phyloP scores from a whole-genome alignment of 2,329 filamentous ascomycete genomes.

The Diaporthe amygdali region DNA sequence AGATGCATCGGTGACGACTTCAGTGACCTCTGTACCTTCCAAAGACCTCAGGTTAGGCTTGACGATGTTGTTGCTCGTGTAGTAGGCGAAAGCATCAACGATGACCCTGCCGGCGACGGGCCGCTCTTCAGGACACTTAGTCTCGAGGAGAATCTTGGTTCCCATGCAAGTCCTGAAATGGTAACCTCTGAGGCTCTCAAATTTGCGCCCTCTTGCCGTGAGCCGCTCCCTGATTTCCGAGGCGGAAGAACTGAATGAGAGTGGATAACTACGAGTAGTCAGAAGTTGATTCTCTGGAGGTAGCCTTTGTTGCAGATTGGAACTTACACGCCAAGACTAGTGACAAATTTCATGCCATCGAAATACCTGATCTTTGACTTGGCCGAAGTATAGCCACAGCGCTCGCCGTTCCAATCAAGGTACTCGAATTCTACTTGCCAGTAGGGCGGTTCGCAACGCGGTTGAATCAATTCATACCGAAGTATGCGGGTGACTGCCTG shows the following conservation, averaged over 20 bases:
- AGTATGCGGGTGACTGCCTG: constrained; percentile 42
- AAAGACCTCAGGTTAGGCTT: constrained; percentile 35
- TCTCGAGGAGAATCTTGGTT: constrained; percentile 36
- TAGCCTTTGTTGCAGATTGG: neutral
- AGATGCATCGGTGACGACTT: neutral
- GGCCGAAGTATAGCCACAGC: constrained; percentile 34
- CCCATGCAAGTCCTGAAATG: constrained; percentile 37
- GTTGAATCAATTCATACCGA: constrained; percentile 31
- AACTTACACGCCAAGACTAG: constrained; percentile 30
- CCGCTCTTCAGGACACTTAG: constrained; percentile 30
- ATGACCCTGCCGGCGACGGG: constrained; percentile 38
- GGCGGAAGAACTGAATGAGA: constrained; percentile 32
- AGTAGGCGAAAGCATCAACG: constrained; percentile 43
- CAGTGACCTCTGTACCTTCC: constrained; percentile 10
- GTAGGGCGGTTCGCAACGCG: constrained; percentile 14
- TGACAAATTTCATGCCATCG: constrained; percentile 33
- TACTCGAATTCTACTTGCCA: constrained; percentile 39
- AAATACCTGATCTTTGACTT: constrained; percentile 34
- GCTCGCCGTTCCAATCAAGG: constrained; percentile 42
- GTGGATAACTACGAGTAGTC: constrained; percentile 30
- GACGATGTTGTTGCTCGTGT: constrained; percentile 35
- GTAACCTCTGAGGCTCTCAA: constrained; percentile 39
- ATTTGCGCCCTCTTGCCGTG: constrained; percentile 38
- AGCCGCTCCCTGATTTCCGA: constrained; percentile 31
- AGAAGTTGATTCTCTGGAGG: neutral